Percentiles rank a stretch among this genome's conserved stretches.
phyloP scores from a whole-genome alignment of 164 flowering plant genomes.

The Aristolochia californica region DNA sequence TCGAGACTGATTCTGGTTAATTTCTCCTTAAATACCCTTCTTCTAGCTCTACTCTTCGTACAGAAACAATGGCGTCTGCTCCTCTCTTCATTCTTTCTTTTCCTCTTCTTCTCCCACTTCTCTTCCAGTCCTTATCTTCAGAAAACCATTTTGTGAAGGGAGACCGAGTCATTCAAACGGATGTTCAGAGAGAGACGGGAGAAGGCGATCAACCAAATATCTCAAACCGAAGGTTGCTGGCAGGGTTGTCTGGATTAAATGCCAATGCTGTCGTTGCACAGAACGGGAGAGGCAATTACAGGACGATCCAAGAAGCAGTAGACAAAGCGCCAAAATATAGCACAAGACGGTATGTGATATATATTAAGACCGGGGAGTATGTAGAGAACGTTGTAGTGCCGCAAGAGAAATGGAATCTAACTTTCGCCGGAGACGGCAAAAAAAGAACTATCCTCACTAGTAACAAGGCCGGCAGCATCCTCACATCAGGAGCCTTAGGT shows the following conservation, averaged over 20 bases:
- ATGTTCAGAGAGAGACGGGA: too few species aligned
- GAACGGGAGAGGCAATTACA: constrained; percentile 17
- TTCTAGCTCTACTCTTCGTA: too few species aligned
- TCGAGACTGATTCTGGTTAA: too few species aligned
- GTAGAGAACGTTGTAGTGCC: constrained; percentile 7
- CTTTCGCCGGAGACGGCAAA: constrained; percentile 21
- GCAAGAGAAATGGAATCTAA: constrained; percentile 6
- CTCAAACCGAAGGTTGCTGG: too few species aligned
- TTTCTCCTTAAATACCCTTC: too few species aligned
- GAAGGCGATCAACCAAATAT: neutral
- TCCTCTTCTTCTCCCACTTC: too few species aligned
- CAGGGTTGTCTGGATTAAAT: neutral
- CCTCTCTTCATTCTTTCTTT: too few species aligned
- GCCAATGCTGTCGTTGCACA: constrained; percentile 10
- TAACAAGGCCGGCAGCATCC: neutral
- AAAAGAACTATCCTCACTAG: constrained; percentile 11
- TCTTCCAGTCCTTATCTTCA: too few species aligned
- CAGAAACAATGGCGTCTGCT: too few species aligned
- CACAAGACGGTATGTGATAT: constrained; percentile 8
- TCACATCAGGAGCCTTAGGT: neutral
- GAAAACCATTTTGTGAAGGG: too few species aligned
- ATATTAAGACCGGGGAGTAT: constrained; percentile 13
- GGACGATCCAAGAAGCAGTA: constrained; percentile 13
- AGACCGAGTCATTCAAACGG: too few species aligned
- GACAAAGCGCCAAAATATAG: constrained; percentile 8